A percentile compares a stretch with the other conserved stretches of the same genome.
phyloP scores from a whole-genome alignment of 2,329 filamentous ascomycete species.

The Sarocladium kiliense region DNA sequence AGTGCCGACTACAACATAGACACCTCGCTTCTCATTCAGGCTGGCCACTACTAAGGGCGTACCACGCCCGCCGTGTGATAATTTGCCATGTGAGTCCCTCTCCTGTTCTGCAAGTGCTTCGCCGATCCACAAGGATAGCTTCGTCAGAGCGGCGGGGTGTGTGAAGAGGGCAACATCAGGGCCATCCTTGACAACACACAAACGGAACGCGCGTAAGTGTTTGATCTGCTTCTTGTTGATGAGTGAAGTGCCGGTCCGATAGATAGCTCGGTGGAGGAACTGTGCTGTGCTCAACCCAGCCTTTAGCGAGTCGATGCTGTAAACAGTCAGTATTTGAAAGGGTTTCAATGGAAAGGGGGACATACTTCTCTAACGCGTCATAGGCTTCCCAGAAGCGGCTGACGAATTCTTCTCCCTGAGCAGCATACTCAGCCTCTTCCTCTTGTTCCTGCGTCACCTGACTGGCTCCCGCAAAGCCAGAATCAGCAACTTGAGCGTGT shows the following conservation, averaged over 20 bases:
- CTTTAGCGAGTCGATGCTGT: conserved; percentile 70
- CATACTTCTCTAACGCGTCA: conserved; percentile 65
- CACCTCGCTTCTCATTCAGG: conserved; percentile 77
- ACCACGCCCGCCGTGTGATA: conserved; percentile 63
- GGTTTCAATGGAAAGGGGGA: conserved; percentile 11
- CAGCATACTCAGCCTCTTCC: conserved; percentile 41
- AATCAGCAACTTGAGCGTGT: conserved; percentile 32
- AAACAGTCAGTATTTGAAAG: conserved; percentile 1
- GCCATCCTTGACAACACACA: conserved; percentile 93
- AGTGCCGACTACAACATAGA: conserved; percentile 91
- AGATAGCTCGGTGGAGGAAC: conserved; percentile 85
- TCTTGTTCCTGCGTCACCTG: conserved; percentile 36
- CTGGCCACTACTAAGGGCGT: conserved; percentile 88
- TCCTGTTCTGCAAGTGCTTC: conserved; percentile 91
- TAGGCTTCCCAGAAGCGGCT: conserved; percentile 67
- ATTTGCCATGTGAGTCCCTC: conserved; percentile 64
- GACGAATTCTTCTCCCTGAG: conserved; percentile 60
- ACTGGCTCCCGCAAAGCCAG: conserved; percentile 19
- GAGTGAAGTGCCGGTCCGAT: conserved; percentile 84
- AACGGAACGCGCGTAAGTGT: conserved; percentile 85
- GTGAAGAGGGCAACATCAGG: conserved; percentile 89
- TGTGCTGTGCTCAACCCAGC: conserved; percentile 77
- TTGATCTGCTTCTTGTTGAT: conserved; percentile 93
- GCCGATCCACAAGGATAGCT: conserved; percentile 88
- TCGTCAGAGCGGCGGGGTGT: conserved; percentile 87